These are phyloP conservation scores for Solanum chilense DNA, from an alignment of 257 asterid species.

Conservation along the genomic window DNA sequence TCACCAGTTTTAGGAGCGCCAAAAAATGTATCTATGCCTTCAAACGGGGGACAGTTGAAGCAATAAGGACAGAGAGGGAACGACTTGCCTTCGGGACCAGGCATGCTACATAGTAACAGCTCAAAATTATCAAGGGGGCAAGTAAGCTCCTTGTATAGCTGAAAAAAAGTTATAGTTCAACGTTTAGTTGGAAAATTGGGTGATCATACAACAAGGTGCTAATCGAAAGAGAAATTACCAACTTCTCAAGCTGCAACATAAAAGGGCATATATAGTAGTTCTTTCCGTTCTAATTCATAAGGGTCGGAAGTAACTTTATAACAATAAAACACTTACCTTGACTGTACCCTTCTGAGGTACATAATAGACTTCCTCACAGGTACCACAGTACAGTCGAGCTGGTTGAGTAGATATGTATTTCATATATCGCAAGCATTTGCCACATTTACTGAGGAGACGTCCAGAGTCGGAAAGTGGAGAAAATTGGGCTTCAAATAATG, in stretches of 20 bases:
- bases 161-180: slow-evolving; percentile 4
- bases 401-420: slow-evolving; percentile 76
- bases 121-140: slow-evolving; percentile 93
- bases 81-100: slow-evolving; percentile 85
- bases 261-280: background rate
- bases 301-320: background rate
- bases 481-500: slow-evolving; percentile 89
- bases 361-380: slow-evolving; percentile 90
- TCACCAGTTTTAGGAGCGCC: slow-evolving; percentile 49
- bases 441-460: slow-evolving; percentile 81
- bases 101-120: slow-evolving; percentile 62
- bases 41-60: slow-evolving; percentile 82
- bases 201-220: background rate
- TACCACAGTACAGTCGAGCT: slow-evolving; percentile 72
- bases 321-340: slow-evolving; percentile 35
- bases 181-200: background rate
- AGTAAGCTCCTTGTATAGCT: slow-evolving; percentile 86
- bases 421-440: slow-evolving; percentile 91
- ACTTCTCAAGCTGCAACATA: background rate
- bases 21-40: slow-evolving; percentile 49
- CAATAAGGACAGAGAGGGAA: slow-evolving; percentile 88
- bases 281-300: background rate
- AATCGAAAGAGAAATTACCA: background rate
- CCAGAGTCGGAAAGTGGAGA: slow-evolving; percentile 87
- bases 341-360: slow-evolving; percentile 79